Conservation (phyloP, 1,284 basidiomycete genomes). For the Sanguinoderma infundibulare region DNA sequence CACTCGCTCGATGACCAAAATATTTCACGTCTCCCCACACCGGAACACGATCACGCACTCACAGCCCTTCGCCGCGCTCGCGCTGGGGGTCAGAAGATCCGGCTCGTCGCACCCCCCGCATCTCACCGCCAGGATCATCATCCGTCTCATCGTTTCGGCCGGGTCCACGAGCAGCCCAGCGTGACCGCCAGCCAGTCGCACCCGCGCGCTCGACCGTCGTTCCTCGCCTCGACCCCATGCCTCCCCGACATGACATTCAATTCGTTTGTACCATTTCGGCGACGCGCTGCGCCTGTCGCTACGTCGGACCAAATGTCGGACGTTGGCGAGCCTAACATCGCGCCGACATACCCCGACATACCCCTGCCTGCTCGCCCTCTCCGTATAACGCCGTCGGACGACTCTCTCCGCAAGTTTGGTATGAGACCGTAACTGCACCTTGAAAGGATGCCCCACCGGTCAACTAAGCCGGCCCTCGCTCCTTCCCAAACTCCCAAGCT, state of each 20-base stretch:
- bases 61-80: background rate
- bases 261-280: background rate
- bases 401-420: background rate
- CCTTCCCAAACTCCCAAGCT: background rate
- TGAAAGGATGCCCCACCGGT: background rate
- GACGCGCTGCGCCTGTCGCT: too few relatives aligned
- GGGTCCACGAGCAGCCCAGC: constrained; percentile 15
- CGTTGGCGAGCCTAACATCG: too few relatives aligned
- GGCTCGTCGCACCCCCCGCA: constrained; percentile 4
- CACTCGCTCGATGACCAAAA: background rate
- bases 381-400: background rate
- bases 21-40: background rate
- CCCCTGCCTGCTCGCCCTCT: too few relatives aligned
- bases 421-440: too few relatives aligned
- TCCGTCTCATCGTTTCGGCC: constrained; percentile 16
- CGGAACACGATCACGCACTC: constrained; percentile 13
- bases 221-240: background rate
- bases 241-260: background rate
- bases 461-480: background rate
- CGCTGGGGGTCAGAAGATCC: constrained; percentile 22
- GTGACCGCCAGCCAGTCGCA: constrained; percentile 20
- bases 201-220: constrained; percentile 6
- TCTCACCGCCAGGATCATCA: constrained; percentile 5
- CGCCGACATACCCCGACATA: background rate
- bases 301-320: too few relatives aligned